These are phyloP conservation scores for Podospora anserina DNA, from an alignment of 495 filamentous ascomycete genomes.

Conservation along the genomic window DNA sequence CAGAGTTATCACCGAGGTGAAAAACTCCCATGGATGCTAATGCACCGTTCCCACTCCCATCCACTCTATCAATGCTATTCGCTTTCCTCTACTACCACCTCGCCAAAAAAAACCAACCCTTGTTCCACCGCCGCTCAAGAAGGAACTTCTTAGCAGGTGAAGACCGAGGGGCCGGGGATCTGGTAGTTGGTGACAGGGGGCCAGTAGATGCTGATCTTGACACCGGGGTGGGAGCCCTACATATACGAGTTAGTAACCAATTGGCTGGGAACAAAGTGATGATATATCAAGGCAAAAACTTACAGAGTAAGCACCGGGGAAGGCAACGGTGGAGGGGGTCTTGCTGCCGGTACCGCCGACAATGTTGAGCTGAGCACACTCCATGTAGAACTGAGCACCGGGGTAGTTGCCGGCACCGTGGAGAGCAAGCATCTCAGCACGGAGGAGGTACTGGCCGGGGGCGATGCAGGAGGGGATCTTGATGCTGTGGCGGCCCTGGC, in stretches of 20 bases:
- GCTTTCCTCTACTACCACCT: neutral
- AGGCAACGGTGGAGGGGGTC: slow-evolving; percentile 37
- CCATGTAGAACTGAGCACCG: slow-evolving; percentile 54
- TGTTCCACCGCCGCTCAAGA: neutral
- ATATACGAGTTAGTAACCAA: neutral
- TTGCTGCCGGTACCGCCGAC: slow-evolving; percentile 34
- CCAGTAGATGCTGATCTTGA: slow-evolving; percentile 49
- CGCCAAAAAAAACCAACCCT: neutral
- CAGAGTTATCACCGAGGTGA: neutral
- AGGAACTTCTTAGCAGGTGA: slow-evolving; percentile 27
- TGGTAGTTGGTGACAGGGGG: slow-evolving; percentile 37
- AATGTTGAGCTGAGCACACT: slow-evolving; percentile 50
- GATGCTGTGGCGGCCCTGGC: slow-evolving; percentile 45
- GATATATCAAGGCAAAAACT: neutral
- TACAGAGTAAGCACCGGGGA: slow-evolving; percentile 44
- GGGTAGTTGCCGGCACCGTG: slow-evolving; percentile 43
- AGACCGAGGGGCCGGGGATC: slow-evolving; percentile 39
- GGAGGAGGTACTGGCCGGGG: slow-evolving; percentile 50
- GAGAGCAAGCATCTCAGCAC: slow-evolving; percentile 53
- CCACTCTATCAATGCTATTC: neutral
- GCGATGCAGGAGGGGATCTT: slow-evolving; percentile 45
- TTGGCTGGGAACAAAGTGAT: neutral
- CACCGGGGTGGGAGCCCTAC: slow-evolving; percentile 41
- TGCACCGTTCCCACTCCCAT: neutral
- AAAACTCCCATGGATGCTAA: neutral